Conservation (phyloP, 441 rosid genomes). For the Euphorbia corollata region DNA sequence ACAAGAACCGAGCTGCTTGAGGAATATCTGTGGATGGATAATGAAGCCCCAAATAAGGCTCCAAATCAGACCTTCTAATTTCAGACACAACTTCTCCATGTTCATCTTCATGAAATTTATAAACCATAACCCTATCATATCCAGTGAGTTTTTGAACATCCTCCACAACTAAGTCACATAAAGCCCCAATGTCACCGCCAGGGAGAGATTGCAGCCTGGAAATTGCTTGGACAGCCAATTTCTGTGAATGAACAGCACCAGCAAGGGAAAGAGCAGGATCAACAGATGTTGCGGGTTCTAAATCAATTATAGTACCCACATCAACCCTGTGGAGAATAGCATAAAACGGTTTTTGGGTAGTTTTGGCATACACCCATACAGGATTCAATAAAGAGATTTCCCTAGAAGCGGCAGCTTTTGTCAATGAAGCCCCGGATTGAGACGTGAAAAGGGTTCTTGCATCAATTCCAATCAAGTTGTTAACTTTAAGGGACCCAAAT, state of each 20-base stretch:
- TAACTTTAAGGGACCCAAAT: slow-evolving; percentile 11
- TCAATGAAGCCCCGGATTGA: slow-evolving; percentile 47
- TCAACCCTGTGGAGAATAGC: slow-evolving; percentile 75
- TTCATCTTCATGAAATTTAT: slow-evolving; percentile 75
- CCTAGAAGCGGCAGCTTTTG: slow-evolving; percentile 50
- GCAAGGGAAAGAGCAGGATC: slow-evolving; percentile 61
- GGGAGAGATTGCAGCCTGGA: slow-evolving; percentile 75
- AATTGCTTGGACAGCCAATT: slow-evolving; percentile 65
- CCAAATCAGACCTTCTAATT: slow-evolving; percentile 68
- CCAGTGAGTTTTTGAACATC: slow-evolving; percentile 75
- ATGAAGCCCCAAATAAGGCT: slow-evolving; percentile 77
- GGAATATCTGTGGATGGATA: slow-evolving; percentile 82
- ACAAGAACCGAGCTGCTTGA: slow-evolving; percentile 73
- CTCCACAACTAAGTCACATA: slow-evolving; percentile 78
- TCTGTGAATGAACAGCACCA: slow-evolving; percentile 77
- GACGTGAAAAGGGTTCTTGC: slow-evolving; percentile 55
- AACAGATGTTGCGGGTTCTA: slow-evolving; percentile 59
- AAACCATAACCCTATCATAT: slow-evolving; percentile 80
- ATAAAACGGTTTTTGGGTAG: slow-evolving; percentile 50
- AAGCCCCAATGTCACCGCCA: slow-evolving; percentile 59
- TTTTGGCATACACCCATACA: slow-evolving; percentile 49
- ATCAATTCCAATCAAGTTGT: slow-evolving; percentile 57
- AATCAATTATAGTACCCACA: slow-evolving; percentile 66
- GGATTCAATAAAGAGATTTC: slow-evolving; percentile 68
- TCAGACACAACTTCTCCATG: slow-evolving; percentile 85